Evolutionary conservation across 371 early-diverging fungal species (phyloP).

Genomic region (Apophysomyces ossiformis): DNA sequence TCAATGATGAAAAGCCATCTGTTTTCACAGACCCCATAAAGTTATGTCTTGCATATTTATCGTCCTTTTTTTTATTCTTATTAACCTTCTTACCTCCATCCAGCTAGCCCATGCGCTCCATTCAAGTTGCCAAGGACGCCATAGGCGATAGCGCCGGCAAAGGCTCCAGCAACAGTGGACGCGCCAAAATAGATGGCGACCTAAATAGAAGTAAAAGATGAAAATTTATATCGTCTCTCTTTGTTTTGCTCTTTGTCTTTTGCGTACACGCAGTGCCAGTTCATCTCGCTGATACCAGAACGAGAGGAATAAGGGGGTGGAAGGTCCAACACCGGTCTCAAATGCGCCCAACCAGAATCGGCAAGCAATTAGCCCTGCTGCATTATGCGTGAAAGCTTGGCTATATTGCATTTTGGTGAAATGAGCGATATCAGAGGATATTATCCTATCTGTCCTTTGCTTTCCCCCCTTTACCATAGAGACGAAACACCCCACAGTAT

Average conservation of each 20-base stretch:
- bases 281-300: slow-evolving; percentile 52
- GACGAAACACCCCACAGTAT: slow-evolving; percentile 49
- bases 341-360: slow-evolving; percentile 67
- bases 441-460: not conserved
- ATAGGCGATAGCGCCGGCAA: slow-evolving; percentile 54
- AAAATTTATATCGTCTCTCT: not conserved
- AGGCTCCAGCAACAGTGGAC: slow-evolving; percentile 52
- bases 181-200: slow-evolving; percentile 47
- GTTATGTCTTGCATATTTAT: not conserved
- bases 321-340: slow-evolving; percentile 47
- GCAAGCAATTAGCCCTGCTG: slow-evolving; percentile 52
- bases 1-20: slow-evolving; percentile 66
- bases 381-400: slow-evolving; percentile 57
- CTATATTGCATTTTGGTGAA: slow-evolving; percentile 9
- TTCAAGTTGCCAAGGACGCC: slow-evolving; percentile 32
- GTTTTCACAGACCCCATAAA: not conserved
- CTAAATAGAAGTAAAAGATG: not conserved
- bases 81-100: slow-evolving; percentile 33
- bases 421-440: not conserved
- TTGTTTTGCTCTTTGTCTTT: not conserved
- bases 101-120: slow-evolving; percentile 40
- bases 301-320: slow-evolving; percentile 39
- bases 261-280: slow-evolving; percentile 37
- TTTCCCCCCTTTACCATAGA: slow-evolving; percentile 30
- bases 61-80: not conserved